Evolutionary conservation across 2,329 filamentous ascomycete genomes (phyloP).

Genomic region (Talaromyces amestolkiae): DNA sequence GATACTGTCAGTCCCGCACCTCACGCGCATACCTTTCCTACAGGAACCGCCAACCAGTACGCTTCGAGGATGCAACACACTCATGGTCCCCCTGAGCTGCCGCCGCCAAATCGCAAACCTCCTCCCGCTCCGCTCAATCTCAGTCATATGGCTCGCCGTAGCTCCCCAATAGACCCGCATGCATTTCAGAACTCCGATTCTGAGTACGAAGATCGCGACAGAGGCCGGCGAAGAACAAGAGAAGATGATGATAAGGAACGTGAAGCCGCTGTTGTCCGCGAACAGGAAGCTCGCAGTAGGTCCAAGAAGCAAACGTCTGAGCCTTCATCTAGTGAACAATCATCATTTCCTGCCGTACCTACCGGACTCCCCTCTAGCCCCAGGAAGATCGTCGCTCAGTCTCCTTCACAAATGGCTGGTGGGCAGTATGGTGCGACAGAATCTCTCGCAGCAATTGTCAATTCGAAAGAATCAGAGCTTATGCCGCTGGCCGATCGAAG

Average conservation of each 20-base stretch:
- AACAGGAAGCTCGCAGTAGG: slow-evolving; percentile 67
- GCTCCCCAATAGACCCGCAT: slow-evolving; percentile 45
- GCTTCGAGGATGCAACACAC: slow-evolving; percentile 2
- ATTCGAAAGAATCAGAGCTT: slow-evolving; percentile 26
- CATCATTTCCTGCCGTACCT: slow-evolving; percentile 20
- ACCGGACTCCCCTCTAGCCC: slow-evolving; percentile 55
- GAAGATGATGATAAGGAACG: slow-evolving; percentile 82
- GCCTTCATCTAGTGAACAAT: slow-evolving; percentile 46
- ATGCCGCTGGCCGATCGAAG: slow-evolving; percentile 37
- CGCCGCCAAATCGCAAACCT: slow-evolving; percentile 69
- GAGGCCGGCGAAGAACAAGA: slow-evolving; percentile 78
- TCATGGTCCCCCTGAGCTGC: slow-evolving; percentile 29
- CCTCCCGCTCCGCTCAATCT: slow-evolving; percentile 83
- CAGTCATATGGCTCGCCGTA: slow-evolving; percentile 45
- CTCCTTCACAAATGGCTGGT: slow-evolving; percentile 26
- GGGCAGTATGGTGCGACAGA: slow-evolving; percentile 25
- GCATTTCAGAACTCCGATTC: slow-evolving; percentile 68
- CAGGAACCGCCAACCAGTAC: slow-evolving; percentile 2
- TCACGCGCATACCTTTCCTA: background rate
- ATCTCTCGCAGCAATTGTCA: slow-evolving; percentile 35
- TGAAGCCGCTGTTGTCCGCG: slow-evolving; percentile 64
- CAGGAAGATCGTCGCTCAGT: slow-evolving; percentile 49
- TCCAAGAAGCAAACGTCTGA: slow-evolving; percentile 69
- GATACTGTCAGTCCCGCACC: background rate
- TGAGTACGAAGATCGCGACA: slow-evolving; percentile 76